These are phyloP conservation scores for Zygosaccharomyces bailii DNA, from an alignment of 805 yeast genomes.

Conservation along the genomic window DNA sequence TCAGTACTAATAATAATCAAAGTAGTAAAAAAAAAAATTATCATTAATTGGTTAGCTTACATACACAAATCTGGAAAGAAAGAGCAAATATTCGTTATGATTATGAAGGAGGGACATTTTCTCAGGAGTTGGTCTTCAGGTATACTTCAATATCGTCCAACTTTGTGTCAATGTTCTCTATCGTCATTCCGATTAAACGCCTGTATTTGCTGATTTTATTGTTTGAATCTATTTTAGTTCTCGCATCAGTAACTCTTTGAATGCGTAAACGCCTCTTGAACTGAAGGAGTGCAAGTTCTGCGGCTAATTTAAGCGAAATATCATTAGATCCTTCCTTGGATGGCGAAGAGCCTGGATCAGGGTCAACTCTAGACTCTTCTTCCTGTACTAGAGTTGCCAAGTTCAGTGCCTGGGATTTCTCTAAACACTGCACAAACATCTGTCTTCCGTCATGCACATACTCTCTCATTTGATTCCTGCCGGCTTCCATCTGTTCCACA, in stretches of 20 bases:
- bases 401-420: slow-evolving; percentile 61
- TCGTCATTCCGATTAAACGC: slow-evolving; percentile 69
- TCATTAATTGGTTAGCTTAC: slow-evolving; percentile 3
- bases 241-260: slow-evolving; percentile 50
- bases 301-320: slow-evolving; percentile 28
- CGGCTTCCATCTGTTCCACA: slow-evolving; percentile 17
- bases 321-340: slow-evolving; percentile 8
- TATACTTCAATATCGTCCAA: slow-evolving; percentile 70
- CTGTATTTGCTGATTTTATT: slow-evolving; percentile 75
- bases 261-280: slow-evolving; percentile 43
- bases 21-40: background rate
- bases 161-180: slow-evolving; percentile 76
- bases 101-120: background rate
- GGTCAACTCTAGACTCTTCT: slow-evolving; percentile 41
- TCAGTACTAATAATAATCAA: background rate
- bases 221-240: slow-evolving; percentile 42
- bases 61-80: background rate
- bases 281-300: slow-evolving; percentile 53
- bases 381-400: slow-evolving; percentile 56
- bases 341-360: slow-evolving; percentile 14
- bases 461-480: slow-evolving; percentile 9
- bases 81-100: background rate
- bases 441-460: slow-evolving; percentile 12
- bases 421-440: slow-evolving; percentile 39
- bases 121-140: slow-evolving; percentile 24